These are phyloP conservation scores for cucumber (Cucumis sativus) DNA, from an alignment of 306 rosid species.

Conservation along the genomic window DNA sequence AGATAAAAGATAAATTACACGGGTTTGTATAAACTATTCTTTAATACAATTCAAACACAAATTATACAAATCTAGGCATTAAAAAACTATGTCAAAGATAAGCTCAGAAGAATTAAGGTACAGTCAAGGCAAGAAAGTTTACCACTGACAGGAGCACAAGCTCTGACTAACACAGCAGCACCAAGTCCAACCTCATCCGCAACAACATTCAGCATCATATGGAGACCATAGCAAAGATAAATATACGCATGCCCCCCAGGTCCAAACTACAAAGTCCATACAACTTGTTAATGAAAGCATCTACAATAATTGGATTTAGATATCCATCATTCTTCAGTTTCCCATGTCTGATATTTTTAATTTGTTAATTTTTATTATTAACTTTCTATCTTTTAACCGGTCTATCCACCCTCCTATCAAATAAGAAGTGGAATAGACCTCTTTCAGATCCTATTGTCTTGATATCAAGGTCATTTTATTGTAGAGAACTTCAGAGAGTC, in stretches of 20 bases:
- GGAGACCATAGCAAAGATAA: conserved; percentile 81
- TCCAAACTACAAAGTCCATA: conserved; percentile 47
- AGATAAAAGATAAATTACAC: background rate
- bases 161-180: conserved; percentile 75
- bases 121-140: background rate
- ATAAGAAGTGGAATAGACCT: no score
- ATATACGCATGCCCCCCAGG: conserved; percentile 84
- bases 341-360: no score
- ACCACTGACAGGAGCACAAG: conserved; percentile 90
- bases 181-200: conserved; percentile 89
- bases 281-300: background rate
- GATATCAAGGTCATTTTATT: no score
- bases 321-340: background rate
- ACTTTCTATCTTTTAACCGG: no score
- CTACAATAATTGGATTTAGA: background rate
- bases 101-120: background rate
- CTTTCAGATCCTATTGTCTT: no score
- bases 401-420: no score
- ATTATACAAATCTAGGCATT: background rate
- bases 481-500: no score
- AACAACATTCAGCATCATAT: conserved; percentile 64
- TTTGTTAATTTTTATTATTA: no score
- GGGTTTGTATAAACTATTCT: background rate
- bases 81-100: background rate
- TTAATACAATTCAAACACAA: background rate